Evolutionary conservation across 2,329 filamentous ascomycete species (phyloP).

Genomic region (Stagonosporopsis chrysanthemi): DNA sequence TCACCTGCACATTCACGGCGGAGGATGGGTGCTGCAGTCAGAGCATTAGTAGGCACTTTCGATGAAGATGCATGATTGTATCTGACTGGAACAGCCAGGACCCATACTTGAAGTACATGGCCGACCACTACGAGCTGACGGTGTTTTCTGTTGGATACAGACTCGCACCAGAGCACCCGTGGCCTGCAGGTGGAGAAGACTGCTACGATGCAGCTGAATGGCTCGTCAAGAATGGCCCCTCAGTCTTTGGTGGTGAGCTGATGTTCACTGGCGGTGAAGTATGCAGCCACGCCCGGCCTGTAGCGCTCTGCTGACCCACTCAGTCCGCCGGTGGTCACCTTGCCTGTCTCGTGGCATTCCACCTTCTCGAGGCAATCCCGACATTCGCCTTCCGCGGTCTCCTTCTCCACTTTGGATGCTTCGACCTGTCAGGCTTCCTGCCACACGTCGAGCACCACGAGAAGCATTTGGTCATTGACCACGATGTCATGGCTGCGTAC

Average conservation of each 20-base stretch:
- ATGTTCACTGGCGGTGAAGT: conserved; percentile 53
- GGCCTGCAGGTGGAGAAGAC: conserved; percentile 63
- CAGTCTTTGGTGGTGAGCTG: conserved; percentile 53
- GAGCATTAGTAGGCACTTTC: conserved; percentile 47
- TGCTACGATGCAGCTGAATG: conserved; percentile 65
- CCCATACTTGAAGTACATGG: conserved; percentile 57
- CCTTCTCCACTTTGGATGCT: conserved; percentile 62
- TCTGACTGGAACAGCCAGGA: conserved; percentile 53
- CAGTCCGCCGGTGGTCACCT: conserved; percentile 62
- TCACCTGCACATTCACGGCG: conserved; percentile 65
- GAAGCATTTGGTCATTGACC: conserved; percentile 55
- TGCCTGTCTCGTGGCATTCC: conserved; percentile 55
- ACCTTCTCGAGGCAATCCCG: conserved; percentile 52
- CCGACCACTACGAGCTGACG: conserved; percentile 57
- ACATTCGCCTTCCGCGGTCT: conserved; percentile 58
- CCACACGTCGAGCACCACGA: conserved; percentile 51
- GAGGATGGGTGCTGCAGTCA: conserved; percentile 56
- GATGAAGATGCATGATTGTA: background rate
- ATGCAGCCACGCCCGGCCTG: conserved; percentile 1
- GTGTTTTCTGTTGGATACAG: conserved; percentile 66
- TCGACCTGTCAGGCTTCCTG: conserved; percentile 56
- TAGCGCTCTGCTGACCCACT: background rate
- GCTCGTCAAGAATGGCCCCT: conserved; percentile 58
- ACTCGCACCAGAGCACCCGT: conserved; percentile 66
- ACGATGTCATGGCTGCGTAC: conserved; percentile 57